A percentile compares a stretch with the other conserved stretches of the same genome.
These are phyloP conservation scores for Helotiales sp. DNA, from an alignment of 2,329 filamentous ascomycete genomes.

Conservation along the genomic window DNA sequence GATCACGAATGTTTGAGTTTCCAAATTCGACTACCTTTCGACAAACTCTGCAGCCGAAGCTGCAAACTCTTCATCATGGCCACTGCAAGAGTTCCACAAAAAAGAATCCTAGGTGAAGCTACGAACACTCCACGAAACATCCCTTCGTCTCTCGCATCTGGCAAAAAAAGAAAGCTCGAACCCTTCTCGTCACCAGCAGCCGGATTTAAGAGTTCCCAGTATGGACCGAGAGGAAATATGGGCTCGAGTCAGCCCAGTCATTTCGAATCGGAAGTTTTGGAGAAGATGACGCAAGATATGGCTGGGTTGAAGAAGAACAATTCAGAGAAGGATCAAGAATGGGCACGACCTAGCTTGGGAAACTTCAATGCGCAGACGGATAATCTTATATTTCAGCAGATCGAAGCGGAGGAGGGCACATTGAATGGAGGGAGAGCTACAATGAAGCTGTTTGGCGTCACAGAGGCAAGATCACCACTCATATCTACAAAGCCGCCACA, in stretches of 20 bases:
- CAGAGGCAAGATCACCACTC: conserved; percentile 58
- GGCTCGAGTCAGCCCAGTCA: conserved; percentile 80
- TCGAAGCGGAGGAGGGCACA: conserved; percentile 90
- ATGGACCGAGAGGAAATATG: conserved; percentile 62
- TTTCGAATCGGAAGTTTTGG: conserved; percentile 92
- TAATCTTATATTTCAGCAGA: conserved; percentile 86
- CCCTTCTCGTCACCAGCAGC: conserved; percentile 59
- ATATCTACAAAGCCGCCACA: neutral
- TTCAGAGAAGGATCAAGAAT: conserved; percentile 90
- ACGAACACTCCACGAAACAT: conserved; percentile 68
- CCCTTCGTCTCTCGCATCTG: conserved; percentile 54
- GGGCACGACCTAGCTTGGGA: conserved; percentile 70
- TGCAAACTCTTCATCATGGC: conserved; percentile 41
- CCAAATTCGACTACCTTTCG: too few relatives aligned
- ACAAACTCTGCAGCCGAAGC: too few relatives aligned
- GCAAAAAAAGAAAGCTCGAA: conserved; percentile 86
- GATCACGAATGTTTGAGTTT: too few relatives aligned
- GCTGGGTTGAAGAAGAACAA: conserved; percentile 83
- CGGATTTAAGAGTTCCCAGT: conserved; percentile 67
- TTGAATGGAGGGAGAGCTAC: conserved; percentile 76
- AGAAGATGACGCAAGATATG: conserved; percentile 95
- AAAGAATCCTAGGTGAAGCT: conserved; percentile 73
- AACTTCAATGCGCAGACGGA: conserved; percentile 68
- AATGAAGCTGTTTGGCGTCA: conserved; percentile 93
- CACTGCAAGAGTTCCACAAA: conserved; percentile 62